These are phyloP conservation scores for Ophiobolus disseminans DNA, from an alignment of 2,329 filamentous ascomycete genomes.

Conservation along the genomic window DNA sequence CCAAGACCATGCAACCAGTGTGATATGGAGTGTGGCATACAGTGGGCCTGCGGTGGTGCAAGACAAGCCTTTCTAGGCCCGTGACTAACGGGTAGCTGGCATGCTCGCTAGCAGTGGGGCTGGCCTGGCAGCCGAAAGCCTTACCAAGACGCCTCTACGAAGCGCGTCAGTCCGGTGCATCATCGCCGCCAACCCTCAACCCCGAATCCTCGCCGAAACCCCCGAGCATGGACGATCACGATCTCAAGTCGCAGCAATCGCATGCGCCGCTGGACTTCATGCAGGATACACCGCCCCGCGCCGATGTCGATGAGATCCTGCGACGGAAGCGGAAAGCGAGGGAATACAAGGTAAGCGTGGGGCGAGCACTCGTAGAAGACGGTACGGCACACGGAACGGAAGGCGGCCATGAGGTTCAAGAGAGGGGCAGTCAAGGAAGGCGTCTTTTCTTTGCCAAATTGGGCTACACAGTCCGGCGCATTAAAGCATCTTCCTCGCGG, in stretches of 20 bases:
- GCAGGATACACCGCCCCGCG: slow-evolving; percentile 50
- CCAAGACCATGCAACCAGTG: no score
- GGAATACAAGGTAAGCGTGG: slow-evolving; percentile 55
- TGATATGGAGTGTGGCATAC: no score
- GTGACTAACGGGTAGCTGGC: slow-evolving; percentile 17
- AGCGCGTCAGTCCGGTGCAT: slow-evolving; percentile 5
- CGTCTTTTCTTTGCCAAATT: slow-evolving; percentile 20
- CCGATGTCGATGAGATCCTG: slow-evolving; percentile 59
- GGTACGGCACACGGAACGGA: not conserved
- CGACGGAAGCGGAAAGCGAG: slow-evolving; percentile 59
- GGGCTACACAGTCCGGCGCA: slow-evolving; percentile 24
- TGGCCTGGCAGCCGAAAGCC: slow-evolving; percentile 20
- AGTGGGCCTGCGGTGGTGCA: not conserved
- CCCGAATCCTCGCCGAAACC: slow-evolving; percentile 21
- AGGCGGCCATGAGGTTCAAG: not conserved
- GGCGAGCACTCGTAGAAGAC: not conserved
- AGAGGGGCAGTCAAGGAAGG: not conserved
- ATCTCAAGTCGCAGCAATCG: slow-evolving; percentile 27
- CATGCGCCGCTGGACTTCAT: slow-evolving; percentile 31
- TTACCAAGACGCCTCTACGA: slow-evolving; percentile 19
- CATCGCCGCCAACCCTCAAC: slow-evolving; percentile 2
- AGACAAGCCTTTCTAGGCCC: slow-evolving; percentile 15
- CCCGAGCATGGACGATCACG: slow-evolving; percentile 38
- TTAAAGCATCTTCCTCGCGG: slow-evolving; percentile 5
- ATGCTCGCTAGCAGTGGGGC: no score